Percentiles rank a stretch among this genome's conserved stretches.
Conservation (phyloP, 768 basidiomycete species). For the Hericium alpestre region DNA sequence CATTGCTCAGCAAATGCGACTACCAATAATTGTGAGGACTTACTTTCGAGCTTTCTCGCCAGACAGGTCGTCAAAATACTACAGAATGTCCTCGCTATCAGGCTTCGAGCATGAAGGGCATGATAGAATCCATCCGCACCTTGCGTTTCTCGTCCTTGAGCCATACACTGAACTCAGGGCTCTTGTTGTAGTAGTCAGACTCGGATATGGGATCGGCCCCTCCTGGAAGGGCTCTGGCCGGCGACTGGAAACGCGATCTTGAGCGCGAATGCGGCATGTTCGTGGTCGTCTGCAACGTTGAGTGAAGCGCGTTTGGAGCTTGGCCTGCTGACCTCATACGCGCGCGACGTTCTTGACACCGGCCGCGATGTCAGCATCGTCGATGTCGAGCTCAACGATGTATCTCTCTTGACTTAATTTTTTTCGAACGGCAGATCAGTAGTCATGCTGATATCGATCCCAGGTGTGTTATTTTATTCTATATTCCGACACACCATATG, state of each 20-base stretch:
- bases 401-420: too few relatives aligned
- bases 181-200: constrained; percentile 84
- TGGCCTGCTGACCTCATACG: not conserved
- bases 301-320: not conserved
- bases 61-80: constrained; percentile 84
- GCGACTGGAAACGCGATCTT: not conserved
- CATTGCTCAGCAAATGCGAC: constrained; percentile 22
- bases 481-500: too few relatives aligned
- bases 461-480: too few relatives aligned
- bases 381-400: too few relatives aligned
- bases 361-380: too few relatives aligned
- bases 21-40: constrained; percentile 16
- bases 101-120: constrained; percentile 12
- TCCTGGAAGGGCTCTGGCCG: constrained; percentile 33
- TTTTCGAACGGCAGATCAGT: too few relatives aligned
- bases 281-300: not conserved
- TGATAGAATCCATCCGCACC: constrained; percentile 22
- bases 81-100: not conserved
- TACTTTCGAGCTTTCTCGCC: constrained; percentile 74
- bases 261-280: not conserved
- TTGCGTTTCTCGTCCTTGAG: constrained; percentile 62
- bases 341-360: too few relatives aligned
- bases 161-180: constrained; percentile 80
- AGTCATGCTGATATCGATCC: too few relatives aligned
- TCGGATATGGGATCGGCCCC: constrained; percentile 59